phyloP scores from a whole-genome alignment of 345 rosid genomes.

The Rhodamnia argentea region DNA sequence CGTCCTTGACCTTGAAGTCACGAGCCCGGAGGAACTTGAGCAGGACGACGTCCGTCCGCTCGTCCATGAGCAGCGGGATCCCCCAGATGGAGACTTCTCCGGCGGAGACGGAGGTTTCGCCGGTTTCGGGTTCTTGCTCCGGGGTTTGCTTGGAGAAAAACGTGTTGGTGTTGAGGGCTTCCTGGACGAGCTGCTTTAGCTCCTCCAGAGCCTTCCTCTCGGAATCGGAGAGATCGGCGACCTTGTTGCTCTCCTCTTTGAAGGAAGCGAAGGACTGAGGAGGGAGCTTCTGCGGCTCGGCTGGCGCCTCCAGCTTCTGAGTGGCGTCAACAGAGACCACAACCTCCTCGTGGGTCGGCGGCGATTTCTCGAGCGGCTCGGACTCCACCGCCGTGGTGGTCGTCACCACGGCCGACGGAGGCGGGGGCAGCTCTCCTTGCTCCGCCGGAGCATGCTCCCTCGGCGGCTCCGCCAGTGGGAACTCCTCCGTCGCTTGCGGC shows the following conservation, averaged over 20 bases:
- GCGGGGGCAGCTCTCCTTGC: not conserved
- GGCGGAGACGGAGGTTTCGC: conserved; percentile 1
- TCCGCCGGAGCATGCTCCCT: not conserved
- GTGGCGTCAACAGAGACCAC: not conserved
- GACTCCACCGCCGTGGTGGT: conserved; percentile 3
- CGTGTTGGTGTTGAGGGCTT: conserved; percentile 24
- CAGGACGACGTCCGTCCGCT: conserved; percentile 60
- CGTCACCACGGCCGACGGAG: not conserved
- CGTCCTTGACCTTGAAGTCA: conserved; percentile 69
- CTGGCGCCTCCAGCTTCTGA: conserved; percentile 6
- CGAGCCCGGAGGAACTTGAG: conserved; percentile 74
- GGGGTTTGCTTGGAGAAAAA: conserved; percentile 8
- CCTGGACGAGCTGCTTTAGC: conserved; percentile 29
- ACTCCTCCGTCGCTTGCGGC: conserved; percentile 1
- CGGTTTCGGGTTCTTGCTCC: not conserved
- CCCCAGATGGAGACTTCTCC: conserved; percentile 55
- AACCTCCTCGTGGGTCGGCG: not conserved
- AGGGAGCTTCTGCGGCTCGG: conserved; percentile 20
- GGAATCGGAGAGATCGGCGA: conserved; percentile 41
- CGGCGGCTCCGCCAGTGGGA: not conserved
- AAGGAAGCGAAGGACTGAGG: conserved; percentile 38
- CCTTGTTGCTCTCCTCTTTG: conserved; percentile 57
- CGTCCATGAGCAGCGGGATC: conserved; percentile 65
- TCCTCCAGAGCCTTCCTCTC: conserved; percentile 37
- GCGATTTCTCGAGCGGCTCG: conserved; percentile 3